Base-by-base conservation (phyloP, 139 green algal species). In the Spirogloea muscicola region DNA sequence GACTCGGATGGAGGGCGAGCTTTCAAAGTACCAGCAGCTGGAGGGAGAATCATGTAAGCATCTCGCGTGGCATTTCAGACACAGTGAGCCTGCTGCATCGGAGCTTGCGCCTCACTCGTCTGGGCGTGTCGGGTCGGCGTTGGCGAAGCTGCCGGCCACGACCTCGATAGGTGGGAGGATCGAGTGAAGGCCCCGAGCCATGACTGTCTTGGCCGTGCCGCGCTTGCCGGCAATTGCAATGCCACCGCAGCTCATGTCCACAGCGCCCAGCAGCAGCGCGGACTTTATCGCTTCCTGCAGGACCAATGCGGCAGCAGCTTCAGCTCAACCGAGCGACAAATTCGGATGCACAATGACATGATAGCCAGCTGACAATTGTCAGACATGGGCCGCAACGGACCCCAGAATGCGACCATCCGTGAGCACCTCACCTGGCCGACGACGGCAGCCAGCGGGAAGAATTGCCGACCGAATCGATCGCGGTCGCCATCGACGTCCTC, bases 141-240 rank as follows among this genome's bases (percentile, higher is more conserved):
- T 99, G 85, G 89, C 95, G 79, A 89, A 86, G 85, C 80, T 91
- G 25, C 86, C 91, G 9, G 93, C 84, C 51, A 99, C 90, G 18
- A 96, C 86, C 81, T 99, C 94, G 41, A 99, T 99, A 34, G 94
- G 94, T 4, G 94, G 94, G 77, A 99, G 81, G 63, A 99, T 85
- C 18, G 89, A 85, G 78, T 97, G 92, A 64, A 99, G 69, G 33
- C 94, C 94, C 52, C 94, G 84, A 0, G 94, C 94, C 91, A 99
- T 97, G 46, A 99, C 85, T 3, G 91, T 96, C 82, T 99, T 99
- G 74, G 89, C 92, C 2, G 94, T 98, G 49, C 94, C 94, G 34
- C 94, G 72, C 39, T 89, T 80, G 0, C 94, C 95, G 9, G 89
- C 83, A 72, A 99, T 99, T 63, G 87, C 90, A 49, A 99, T 93